phyloP scores from a whole-genome alignment of 1,139 yeast genomes.

The Geotrichum histeridarum region DNA sequence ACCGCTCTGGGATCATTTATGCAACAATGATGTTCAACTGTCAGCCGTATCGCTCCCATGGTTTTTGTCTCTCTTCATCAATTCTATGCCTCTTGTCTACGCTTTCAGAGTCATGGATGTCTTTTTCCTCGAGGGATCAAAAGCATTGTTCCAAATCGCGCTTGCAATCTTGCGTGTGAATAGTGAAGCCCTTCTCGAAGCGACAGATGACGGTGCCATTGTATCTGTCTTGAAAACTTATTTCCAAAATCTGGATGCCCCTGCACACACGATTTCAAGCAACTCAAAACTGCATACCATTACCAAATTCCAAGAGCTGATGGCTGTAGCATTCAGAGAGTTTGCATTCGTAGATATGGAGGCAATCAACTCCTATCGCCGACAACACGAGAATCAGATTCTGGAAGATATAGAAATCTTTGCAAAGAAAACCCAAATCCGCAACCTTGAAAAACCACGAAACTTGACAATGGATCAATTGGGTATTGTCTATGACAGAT shows the following conservation, averaged over 20 bases:
- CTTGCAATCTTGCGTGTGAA: conserved; percentile 80
- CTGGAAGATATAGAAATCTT: conserved; percentile 81
- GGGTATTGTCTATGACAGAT: conserved; percentile 76
- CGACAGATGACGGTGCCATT: conserved; percentile 90
- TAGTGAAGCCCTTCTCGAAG: conserved; percentile 72
- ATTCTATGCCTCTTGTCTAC: conserved; percentile 89
- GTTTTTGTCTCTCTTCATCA: conserved; percentile 86
- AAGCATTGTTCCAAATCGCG: conserved; percentile 86
- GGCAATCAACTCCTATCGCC: conserved; percentile 61
- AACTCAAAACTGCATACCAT: conserved; percentile 60
- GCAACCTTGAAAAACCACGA: conserved; percentile 71
- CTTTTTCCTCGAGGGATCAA: conserved; percentile 85
- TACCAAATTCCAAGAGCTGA: conserved; percentile 81
- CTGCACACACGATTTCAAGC: conserved; percentile 70
- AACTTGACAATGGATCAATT: conserved; percentile 56
- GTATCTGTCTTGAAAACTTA: conserved; percentile 78
- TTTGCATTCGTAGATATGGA: conserved; percentile 76
- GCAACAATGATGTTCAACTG: conserved; percentile 77
- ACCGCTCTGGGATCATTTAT: conserved; percentile 74
- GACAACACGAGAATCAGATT: conserved; percentile 68
- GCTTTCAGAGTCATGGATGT: conserved; percentile 91
- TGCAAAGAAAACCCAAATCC: conserved; percentile 84
- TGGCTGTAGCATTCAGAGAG: conserved; percentile 89
- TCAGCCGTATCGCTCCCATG: conserved; percentile 93
- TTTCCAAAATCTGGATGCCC: conserved; percentile 70